Percentiles rank a stretch among this genome's conserved stretches.
Evolutionary conservation across 2,329 filamentous ascomycete species (phyloP).

Genomic region (Penicillium sp.): DNA sequence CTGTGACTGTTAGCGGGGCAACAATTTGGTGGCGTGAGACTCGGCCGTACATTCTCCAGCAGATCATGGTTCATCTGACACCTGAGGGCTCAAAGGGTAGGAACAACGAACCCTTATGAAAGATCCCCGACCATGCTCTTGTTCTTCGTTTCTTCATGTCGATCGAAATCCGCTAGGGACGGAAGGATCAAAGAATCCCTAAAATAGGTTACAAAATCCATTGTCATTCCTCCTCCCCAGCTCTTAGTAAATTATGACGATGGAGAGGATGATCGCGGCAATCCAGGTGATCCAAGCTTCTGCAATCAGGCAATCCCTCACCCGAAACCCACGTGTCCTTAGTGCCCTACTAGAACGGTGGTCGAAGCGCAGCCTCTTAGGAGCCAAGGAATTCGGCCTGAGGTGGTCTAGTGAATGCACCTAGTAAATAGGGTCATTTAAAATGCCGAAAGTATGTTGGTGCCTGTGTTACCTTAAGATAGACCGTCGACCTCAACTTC

Average conservation of each 20-base stretch:
- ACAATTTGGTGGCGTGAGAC: slow-evolving; percentile 5
- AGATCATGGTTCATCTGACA: slow-evolving; percentile 16
- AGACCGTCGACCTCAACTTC: no score
- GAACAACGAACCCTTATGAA: background rate
- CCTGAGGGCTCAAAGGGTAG: background rate
- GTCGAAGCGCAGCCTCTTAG: background rate
- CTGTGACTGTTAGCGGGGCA: slow-evolving; percentile 5
- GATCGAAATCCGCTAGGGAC: background rate
- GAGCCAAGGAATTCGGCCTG: background rate
- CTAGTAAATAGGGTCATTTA: background rate
- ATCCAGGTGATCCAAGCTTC: slow-evolving; percentile 9
- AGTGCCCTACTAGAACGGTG: background rate
- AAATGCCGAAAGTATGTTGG: slow-evolving; percentile 1
- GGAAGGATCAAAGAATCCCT: no score
- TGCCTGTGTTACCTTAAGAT: background rate
- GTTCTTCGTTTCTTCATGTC: background rate
- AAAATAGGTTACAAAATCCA: no score
- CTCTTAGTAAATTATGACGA: background rate
- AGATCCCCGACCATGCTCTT: background rate
- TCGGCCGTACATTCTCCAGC: background rate
- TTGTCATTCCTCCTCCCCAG: no score
- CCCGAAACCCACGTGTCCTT: slow-evolving; percentile 8
- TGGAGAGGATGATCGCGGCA: background rate
- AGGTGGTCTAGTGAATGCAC: background rate
- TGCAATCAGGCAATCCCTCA: slow-evolving; percentile 7